Percentiles rank a stretch among this genome's conserved stretches.
Evolutionary conservation across 495 filamentous ascomycete species (phyloP).

Genomic region (Tuber melanosporum): DNA sequence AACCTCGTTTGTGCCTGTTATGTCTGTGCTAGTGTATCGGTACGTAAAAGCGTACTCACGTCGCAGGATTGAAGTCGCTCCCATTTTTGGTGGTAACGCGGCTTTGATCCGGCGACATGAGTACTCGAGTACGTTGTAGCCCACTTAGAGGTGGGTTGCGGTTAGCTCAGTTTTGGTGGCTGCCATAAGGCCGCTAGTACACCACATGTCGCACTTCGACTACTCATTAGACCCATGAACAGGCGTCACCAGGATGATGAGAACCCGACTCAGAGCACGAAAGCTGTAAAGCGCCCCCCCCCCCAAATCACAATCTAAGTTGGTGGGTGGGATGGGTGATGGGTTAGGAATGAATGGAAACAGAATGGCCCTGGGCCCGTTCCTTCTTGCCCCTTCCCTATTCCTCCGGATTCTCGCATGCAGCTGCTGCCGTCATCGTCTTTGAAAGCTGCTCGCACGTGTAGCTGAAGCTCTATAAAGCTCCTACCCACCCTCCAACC

Average conservation of each 20-base stretch:
- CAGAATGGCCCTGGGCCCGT: neutral
- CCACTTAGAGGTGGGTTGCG: neutral
- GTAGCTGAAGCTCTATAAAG: conserved; percentile 2
- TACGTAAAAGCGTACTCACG: neutral
- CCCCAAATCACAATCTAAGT: neutral
- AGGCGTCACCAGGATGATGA: neutral
- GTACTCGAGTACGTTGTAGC: neutral
- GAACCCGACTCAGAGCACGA: neutral
- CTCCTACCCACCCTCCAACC: neutral
- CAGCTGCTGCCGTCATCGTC: neutral
- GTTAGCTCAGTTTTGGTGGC: neutral
- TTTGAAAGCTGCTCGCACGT: neutral
- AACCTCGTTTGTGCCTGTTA: neutral
- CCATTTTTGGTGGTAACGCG: too few species aligned
- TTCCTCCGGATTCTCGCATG: neutral
- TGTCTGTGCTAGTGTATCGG: neutral
- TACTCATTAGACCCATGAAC: neutral
- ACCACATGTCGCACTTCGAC: neutral
- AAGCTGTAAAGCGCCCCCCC: neutral
- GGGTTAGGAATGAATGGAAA: neutral
- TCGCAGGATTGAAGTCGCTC: too few species aligned
- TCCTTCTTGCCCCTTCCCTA: neutral
- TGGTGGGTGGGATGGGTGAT: conserved; percentile 2
- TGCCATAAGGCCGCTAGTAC: neutral
- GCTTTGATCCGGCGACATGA: too few species aligned